Evolutionary conservation across 441 rosid genomes (phyloP).

Genomic region (Geranium incanum): DNA sequence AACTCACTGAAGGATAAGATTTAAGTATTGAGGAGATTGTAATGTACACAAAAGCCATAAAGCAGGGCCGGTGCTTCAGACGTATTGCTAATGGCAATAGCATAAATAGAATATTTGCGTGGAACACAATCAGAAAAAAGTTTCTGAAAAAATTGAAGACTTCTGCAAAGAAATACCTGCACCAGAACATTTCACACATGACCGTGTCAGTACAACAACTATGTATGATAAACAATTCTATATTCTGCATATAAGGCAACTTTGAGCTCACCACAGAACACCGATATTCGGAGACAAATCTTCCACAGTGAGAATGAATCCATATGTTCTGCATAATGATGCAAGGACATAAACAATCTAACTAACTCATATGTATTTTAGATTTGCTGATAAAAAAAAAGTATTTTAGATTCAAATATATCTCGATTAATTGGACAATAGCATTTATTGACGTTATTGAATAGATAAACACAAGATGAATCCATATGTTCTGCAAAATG

Average conservation of each 20-base stretch:
- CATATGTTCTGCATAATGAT: constrained; percentile 64
- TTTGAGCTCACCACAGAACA: constrained; percentile 61
- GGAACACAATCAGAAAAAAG: constrained; percentile 91
- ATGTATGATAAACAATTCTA: neutral
- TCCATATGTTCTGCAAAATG: constrained; percentile 67
- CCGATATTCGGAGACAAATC: constrained; percentile 96
- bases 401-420: too few species aligned
- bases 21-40: constrained; percentile 81
- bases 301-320: constrained; percentile 87
- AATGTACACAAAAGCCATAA: constrained; percentile 76
- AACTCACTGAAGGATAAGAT: constrained; percentile 90
- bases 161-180: constrained; percentile 99
- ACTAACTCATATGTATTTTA: too few species aligned
- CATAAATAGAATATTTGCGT: constrained; percentile 70
- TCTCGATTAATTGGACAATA: too few species aligned
- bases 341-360: constrained; percentile 1
- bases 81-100: constrained; percentile 79
- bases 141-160: constrained; percentile 85
- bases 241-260: constrained; percentile 11
- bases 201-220: constrained; percentile 8
- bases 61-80: constrained; percentile 81
- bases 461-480: constrained; percentile 34
- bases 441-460: too few species aligned
- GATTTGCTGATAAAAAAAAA: too few species aligned
- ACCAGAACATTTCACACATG: constrained; percentile 17